Conservation (phyloP, 2,329 filamentous ascomycete species). For the Neofusicoccum sp. region DNA sequence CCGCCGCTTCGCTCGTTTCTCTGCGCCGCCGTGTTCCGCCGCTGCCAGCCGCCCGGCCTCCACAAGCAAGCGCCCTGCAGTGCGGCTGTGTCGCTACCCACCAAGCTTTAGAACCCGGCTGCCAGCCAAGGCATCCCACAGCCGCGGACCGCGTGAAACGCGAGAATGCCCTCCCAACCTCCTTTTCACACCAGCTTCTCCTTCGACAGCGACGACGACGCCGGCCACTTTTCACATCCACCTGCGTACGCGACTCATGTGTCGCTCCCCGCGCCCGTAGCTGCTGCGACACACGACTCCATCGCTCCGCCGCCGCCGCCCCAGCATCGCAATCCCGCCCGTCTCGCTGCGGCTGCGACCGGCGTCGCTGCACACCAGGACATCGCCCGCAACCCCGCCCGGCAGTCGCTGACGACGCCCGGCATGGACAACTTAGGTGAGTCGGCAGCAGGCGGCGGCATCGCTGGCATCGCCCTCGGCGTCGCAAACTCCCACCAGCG, state of each 20-base stretch:
- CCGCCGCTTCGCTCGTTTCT: background rate
- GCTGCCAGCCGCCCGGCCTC: background rate
- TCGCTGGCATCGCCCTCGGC: constrained; percentile 67
- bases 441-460: constrained; percentile 62
- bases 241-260: constrained; percentile 5
- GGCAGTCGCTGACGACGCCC: constrained; percentile 51
- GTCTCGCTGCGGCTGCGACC: background rate
- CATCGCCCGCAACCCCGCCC: background rate
- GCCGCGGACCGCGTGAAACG: constrained; percentile 17
- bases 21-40: background rate
- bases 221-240: background rate
- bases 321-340: background rate
- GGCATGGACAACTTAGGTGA: constrained; percentile 67
- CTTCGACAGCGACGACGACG: constrained; percentile 14
- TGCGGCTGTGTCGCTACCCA: constrained; percentile 9
- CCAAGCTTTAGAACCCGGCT: constrained; percentile 15
- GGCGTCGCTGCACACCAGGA: background rate
- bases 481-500: constrained; percentile 63
- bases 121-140: constrained; percentile 21
- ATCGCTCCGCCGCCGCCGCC: constrained; percentile 11
- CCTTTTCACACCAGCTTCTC: constrained; percentile 17
- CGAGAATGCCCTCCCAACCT: constrained; percentile 19
- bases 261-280: background rate
- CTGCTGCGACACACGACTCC: background rate
- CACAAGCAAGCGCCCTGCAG: background rate